Conservation (phyloP, 441 rosid species). For the Populus hybrid region DNA sequence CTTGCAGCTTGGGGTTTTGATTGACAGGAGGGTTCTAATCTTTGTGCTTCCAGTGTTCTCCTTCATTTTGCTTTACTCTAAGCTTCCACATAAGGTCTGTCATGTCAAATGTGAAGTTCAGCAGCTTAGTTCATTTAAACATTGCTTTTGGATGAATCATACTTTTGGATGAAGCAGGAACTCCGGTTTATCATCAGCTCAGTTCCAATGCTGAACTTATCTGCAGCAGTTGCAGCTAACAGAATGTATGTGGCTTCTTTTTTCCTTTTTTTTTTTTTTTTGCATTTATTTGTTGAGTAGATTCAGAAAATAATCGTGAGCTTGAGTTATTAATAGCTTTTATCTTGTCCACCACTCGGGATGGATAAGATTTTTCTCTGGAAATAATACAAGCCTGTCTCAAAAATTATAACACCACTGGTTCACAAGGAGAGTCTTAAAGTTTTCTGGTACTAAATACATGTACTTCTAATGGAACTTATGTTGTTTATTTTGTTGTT, state of each 20-base stretch:
- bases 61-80: constrained; percentile 83
- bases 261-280: not conserved
- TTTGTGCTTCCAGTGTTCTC: constrained; percentile 63
- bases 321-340: not conserved
- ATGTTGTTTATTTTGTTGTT: not conserved
- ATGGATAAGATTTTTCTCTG: not conserved
- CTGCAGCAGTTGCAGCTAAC: constrained; percentile 88
- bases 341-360: not conserved
- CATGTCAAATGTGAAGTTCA: constrained; percentile 15
- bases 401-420: not conserved
- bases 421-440: not conserved
- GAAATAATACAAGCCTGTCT: not conserved
- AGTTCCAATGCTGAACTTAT: constrained; percentile 90
- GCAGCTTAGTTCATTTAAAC: constrained; percentile 24
- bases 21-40: constrained; percentile 74
- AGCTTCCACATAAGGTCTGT: constrained; percentile 95
- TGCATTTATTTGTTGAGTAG: not conserved
- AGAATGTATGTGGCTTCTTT: constrained; percentile 53
- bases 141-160: constrained; percentile 9
- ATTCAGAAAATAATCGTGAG: not conserved
- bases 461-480: not conserved
- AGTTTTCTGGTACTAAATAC: not conserved
- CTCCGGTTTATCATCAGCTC: constrained; percentile 91
- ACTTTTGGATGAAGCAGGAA: constrained; percentile 54
- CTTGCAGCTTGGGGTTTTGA: constrained; percentile 74